Conservation (phyloP, 2,329 filamentous ascomycete species). For the Colletotrichum endophyticum region DNA sequence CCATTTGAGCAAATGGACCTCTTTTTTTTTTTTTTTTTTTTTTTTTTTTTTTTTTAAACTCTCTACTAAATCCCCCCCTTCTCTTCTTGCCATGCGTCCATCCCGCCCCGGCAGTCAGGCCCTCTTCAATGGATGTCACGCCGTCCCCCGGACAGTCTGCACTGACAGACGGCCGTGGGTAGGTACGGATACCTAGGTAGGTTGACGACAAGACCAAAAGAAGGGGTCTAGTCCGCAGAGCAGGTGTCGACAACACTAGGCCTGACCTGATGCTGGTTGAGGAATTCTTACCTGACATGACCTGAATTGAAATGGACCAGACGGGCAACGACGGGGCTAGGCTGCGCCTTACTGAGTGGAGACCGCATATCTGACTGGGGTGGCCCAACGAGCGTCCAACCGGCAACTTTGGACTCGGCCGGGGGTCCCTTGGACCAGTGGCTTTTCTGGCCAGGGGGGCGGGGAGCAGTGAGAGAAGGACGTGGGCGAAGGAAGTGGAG, state of each 20-base stretch:
- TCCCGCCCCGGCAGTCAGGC: background rate
- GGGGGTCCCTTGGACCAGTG: background rate
- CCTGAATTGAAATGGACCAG: constrained; percentile 5
- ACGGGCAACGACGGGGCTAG: constrained; percentile 2
- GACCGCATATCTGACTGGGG: background rate
- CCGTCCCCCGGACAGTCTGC: background rate
- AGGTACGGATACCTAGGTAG: background rate
- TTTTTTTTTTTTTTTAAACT: background rate
- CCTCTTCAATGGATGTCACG: background rate
- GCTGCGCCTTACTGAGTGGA: constrained; percentile 18
- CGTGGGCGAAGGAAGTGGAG: background rate
- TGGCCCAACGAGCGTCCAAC: background rate
- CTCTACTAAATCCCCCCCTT: too few relatives aligned
- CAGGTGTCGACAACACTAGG: background rate
- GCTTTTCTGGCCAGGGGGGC: background rate
- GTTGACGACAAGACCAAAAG: background rate
- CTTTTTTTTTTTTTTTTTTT: background rate
- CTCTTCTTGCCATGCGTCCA: background rate
- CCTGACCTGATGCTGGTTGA: background rate
- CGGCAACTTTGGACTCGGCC: background rate
- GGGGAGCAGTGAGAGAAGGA: background rate
- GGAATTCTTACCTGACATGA: background rate
- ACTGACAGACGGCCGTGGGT: background rate
- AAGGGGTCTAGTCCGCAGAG: background rate
- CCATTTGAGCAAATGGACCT: background rate